Conservation (phyloP, 495 filamentous ascomycete species). For the Cercophora newfieldiana region DNA sequence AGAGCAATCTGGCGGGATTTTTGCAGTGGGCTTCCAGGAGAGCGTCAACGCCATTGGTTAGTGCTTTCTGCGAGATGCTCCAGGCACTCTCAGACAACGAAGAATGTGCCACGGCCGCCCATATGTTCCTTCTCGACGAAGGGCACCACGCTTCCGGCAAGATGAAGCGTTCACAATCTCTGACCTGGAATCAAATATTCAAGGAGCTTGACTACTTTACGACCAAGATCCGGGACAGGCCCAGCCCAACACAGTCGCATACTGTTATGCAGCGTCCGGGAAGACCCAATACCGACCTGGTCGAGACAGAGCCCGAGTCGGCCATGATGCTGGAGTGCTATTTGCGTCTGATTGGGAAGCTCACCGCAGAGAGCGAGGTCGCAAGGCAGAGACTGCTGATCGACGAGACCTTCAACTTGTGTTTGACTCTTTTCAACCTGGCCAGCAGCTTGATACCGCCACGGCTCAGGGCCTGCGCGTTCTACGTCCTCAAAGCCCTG, state of each 20-base stretch:
- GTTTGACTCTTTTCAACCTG: slow-evolving; percentile 66
- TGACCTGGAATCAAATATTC: slow-evolving; percentile 92
- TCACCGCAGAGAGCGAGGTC: slow-evolving; percentile 65
- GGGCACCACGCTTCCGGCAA: slow-evolving; percentile 68
- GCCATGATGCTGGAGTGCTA: slow-evolving; percentile 92
- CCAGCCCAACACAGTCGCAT: slow-evolving; percentile 52
- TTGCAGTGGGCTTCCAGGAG: slow-evolving; percentile 91
- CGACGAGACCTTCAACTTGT: slow-evolving; percentile 61
- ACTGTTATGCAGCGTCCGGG: slow-evolving; percentile 50
- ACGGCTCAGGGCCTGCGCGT: slow-evolving; percentile 75
- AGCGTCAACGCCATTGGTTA: slow-evolving; percentile 88
- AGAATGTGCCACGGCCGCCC: slow-evolving; percentile 74
- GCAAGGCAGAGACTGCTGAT: slow-evolving; percentile 68
- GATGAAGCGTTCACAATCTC: slow-evolving; percentile 72
- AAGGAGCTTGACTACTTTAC: slow-evolving; percentile 80
- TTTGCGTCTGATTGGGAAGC: slow-evolving; percentile 77
- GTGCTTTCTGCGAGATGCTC: slow-evolving; percentile 94
- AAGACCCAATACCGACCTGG: slow-evolving; percentile 53
- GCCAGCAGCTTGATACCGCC: slow-evolving; percentile 67
- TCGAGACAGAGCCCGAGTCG: slow-evolving; percentile 80
- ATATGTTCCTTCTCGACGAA: slow-evolving; percentile 89
- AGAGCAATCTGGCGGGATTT: slow-evolving; percentile 89
- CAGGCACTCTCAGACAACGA: slow-evolving; percentile 78
- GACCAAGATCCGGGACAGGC: slow-evolving; percentile 64
- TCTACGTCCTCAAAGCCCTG: slow-evolving; percentile 65